Evolutionary conservation across 208 protist genomes (phyloP), one percentile per base, ranked within the genome.

Genomic region (Trichomonas vaginalis): DNA sequence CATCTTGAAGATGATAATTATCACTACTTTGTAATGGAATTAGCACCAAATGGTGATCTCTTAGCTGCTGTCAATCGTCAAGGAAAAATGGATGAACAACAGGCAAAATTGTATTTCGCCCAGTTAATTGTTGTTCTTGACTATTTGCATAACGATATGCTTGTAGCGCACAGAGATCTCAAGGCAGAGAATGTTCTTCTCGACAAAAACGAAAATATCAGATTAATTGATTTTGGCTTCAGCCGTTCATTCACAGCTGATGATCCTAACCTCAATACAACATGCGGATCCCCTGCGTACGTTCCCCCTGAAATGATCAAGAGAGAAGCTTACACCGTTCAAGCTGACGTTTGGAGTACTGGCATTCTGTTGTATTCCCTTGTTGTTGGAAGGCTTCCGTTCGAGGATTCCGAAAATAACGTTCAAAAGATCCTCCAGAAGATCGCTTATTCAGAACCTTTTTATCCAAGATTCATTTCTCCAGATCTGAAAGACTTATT

Each of bases 151-250:
- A 45, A 92, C 17, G 45, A 82, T 23, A 96, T 95, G 45, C 27
- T 82, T 10, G 82, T 96, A n/a, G 70, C 95, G n/a, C 96, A 96
- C 46, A 86, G 96, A 47, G 96, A 96, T 48, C 45, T 96, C 8
- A 96, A 96, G 62, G 42, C 51, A 0, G 96, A 96, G 82, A 96
- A 96, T 45, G 95, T 96, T 12, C 39, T 96, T 14, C 37, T 96
- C 9, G 96, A 92, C 56, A 48, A 51, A 48, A 48, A 92, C 45
- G 35, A 92, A 3, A 92, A 92, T 45, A 47, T 96, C 46, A 61
- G 95, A 39, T 42, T 96, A 40, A 95, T 95, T n/a, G 96, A 96
- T 79, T 96, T 96, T 49, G 96, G 96, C 8, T 46, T 96, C 32
- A 82, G 45, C 42, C 95, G 95, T 45, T 49, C 17, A 27, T 92